These are phyloP conservation scores for Cladosporium sp. DNA, from an alignment of 2,329 filamentous ascomycete species.

Conservation along the genomic window DNA sequence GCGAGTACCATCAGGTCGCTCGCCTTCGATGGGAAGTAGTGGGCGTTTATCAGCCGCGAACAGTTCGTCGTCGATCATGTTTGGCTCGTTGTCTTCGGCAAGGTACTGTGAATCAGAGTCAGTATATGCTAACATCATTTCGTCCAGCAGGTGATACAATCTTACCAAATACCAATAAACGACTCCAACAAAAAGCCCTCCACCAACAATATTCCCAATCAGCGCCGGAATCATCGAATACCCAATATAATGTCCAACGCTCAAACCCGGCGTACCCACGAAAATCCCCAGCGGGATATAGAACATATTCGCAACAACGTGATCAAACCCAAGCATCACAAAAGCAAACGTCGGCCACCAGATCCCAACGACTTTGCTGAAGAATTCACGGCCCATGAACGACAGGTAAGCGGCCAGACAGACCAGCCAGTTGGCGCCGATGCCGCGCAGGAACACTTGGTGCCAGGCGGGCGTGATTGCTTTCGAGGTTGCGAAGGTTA, in stretches of 20 bases:
- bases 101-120: constrained; percentile 4
- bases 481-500: constrained; percentile 53
- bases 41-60: background rate
- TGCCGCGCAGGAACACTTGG: constrained; percentile 57
- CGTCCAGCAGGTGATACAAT: background rate
- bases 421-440: constrained; percentile 61
- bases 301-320: constrained; percentile 50
- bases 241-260: constrained; percentile 58
- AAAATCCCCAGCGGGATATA: constrained; percentile 53
- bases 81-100: background rate
- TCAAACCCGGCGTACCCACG: constrained; percentile 48
- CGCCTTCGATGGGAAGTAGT: background rate
- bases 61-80: constrained; percentile 12
- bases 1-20: background rate
- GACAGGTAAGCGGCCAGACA: constrained; percentile 55
- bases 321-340: constrained; percentile 51
- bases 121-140: background rate
- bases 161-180: constrained; percentile 52
- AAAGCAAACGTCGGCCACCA: constrained; percentile 61
- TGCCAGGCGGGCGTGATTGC: constrained; percentile 53
- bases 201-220: constrained; percentile 58
- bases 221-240: constrained; percentile 58
- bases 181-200: constrained; percentile 54
- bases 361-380: constrained; percentile 57
- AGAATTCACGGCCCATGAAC: constrained; percentile 53